Evolutionary conservation across 2,329 filamentous ascomycete genomes (phyloP).

Genomic region (Aplosporella prunicola): DNA sequence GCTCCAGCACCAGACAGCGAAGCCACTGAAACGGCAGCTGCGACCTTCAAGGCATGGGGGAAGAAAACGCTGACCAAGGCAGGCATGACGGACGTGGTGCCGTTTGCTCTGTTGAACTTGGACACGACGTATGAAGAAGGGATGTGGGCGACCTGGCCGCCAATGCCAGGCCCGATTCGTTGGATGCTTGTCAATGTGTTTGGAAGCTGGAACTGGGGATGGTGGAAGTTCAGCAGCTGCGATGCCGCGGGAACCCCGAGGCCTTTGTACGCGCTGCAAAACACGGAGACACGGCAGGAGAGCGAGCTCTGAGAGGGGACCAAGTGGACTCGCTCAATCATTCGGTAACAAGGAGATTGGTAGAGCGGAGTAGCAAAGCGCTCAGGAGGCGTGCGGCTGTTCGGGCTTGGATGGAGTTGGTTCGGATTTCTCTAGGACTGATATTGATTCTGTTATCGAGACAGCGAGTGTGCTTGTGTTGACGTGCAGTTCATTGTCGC

Average conservation of each 20-base stretch:
- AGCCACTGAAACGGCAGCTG: conserved; percentile 36
- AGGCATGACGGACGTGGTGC: conserved; percentile 50
- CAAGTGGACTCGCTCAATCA: too few species aligned
- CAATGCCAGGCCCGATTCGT: conserved; percentile 51
- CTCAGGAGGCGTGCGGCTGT: background rate
- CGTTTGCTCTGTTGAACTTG: conserved; percentile 56
- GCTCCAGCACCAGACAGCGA: conserved; percentile 40
- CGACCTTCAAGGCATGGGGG: conserved; percentile 51
- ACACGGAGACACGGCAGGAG: conserved; percentile 4
- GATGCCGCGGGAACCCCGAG: conserved; percentile 44
- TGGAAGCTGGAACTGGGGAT: conserved; percentile 46
- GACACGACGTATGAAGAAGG: conserved; percentile 52
- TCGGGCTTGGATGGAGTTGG: conserved; percentile 9
- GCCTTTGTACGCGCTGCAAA: conserved; percentile 40
- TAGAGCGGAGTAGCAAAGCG: too few species aligned
- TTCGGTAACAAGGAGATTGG: too few species aligned
- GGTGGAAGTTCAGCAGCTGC: conserved; percentile 60
- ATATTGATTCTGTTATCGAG: too few species aligned
- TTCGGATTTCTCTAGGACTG: conserved; percentile 5
- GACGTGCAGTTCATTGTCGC: too few species aligned
- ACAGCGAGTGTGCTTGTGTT: too few species aligned
- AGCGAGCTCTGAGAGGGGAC: conserved; percentile 2
- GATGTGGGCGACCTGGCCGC: conserved; percentile 54
- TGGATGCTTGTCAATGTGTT: conserved; percentile 53
- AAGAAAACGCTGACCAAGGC: conserved; percentile 56